Evolutionary conservation across 805 yeast species (phyloP).

Genomic region (Sugiyamaella floridensis): DNA sequence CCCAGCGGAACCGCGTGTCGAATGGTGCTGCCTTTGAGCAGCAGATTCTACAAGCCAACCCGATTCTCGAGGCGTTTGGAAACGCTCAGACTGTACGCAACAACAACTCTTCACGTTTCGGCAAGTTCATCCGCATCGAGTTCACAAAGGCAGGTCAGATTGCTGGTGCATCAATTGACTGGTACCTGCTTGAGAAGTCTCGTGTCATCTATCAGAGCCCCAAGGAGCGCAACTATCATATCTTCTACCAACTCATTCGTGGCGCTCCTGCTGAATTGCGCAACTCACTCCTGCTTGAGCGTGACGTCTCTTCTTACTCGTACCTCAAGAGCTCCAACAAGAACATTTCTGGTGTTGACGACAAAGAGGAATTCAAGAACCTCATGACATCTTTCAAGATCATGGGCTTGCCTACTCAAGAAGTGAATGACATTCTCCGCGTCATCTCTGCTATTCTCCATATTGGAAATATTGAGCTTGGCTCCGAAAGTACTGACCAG

Average conservation of each 20-base stretch:
- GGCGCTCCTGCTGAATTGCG: slow-evolving; percentile 49
- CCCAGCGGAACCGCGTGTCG: slow-evolving; percentile 18
- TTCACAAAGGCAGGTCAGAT: slow-evolving; percentile 59
- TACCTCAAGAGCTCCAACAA: slow-evolving; percentile 54
- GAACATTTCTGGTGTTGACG: slow-evolving; percentile 69
- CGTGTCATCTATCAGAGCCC: slow-evolving; percentile 73
- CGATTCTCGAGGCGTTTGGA: slow-evolving; percentile 92
- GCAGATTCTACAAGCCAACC: slow-evolving; percentile 88
- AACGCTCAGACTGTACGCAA: slow-evolving; percentile 93
- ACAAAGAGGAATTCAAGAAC: slow-evolving; percentile 56
- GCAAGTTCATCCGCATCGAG: slow-evolving; percentile 87
- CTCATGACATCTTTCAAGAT: slow-evolving; percentile 60
- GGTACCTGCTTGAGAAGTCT: slow-evolving; percentile 90
- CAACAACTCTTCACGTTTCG: slow-evolving; percentile 92
- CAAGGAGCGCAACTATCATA: slow-evolving; percentile 85
- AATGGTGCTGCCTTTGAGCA: slow-evolving; percentile 53
- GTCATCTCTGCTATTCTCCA: slow-evolving; percentile 71
- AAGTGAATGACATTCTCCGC: slow-evolving; percentile 49
- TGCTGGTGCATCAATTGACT: slow-evolving; percentile 86
- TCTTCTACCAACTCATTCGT: slow-evolving; percentile 77
- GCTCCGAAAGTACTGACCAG: slow-evolving; percentile 60
- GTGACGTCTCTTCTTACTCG: slow-evolving; percentile 43
- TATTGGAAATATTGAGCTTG: slow-evolving; percentile 77
- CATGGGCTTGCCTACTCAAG: slow-evolving; percentile 59
- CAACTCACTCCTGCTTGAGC: slow-evolving; percentile 33